Percentiles rank a stretch among this genome's conserved stretches.
Conservation (phyloP, 306 rosid species). For the Prosopis cineraria region DNA sequence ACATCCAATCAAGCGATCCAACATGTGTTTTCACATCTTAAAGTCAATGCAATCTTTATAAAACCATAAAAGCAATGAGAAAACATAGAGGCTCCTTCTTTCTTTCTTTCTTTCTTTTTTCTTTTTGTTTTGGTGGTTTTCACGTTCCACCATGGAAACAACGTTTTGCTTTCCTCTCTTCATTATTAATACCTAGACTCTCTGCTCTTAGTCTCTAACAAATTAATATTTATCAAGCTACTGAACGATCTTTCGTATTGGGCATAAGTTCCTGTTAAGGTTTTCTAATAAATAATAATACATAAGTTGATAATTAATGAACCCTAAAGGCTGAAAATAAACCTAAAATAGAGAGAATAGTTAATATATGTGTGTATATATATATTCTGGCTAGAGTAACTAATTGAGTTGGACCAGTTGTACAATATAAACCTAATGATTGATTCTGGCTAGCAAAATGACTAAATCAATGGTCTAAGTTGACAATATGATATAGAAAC, state of each 20-base stretch:
- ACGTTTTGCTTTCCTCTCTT: conserved; percentile 41
- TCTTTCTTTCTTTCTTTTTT: too few relatives aligned
- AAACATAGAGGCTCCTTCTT: conserved; percentile 9
- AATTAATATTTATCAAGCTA: background rate
- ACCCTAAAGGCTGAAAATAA: background rate
- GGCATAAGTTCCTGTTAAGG: background rate
- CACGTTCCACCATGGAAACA: conserved; percentile 47
- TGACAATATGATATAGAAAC: conserved; percentile 35
- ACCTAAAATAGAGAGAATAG: background rate
- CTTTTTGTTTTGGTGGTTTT: background rate
- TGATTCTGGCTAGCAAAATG: conserved; percentile 12
- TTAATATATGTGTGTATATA: background rate
- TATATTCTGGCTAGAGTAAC: background rate
- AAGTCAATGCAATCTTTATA: conserved; percentile 68
- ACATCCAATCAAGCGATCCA: conserved; percentile 39
- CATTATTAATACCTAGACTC: conserved; percentile 42
- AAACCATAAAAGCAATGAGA: conserved; percentile 41
- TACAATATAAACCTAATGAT: conserved; percentile 41
- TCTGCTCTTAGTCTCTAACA: conserved; percentile 31
- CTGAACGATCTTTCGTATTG: background rate
- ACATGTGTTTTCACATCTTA: conserved; percentile 44
- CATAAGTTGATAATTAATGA: background rate
- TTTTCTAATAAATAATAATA: background rate
- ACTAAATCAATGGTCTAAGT: conserved; percentile 35
- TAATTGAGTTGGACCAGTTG: background rate